Evolutionary conservation across 768 basidiomycete species (phyloP).

Genomic region (Calocybe gangraenosa): DNA sequence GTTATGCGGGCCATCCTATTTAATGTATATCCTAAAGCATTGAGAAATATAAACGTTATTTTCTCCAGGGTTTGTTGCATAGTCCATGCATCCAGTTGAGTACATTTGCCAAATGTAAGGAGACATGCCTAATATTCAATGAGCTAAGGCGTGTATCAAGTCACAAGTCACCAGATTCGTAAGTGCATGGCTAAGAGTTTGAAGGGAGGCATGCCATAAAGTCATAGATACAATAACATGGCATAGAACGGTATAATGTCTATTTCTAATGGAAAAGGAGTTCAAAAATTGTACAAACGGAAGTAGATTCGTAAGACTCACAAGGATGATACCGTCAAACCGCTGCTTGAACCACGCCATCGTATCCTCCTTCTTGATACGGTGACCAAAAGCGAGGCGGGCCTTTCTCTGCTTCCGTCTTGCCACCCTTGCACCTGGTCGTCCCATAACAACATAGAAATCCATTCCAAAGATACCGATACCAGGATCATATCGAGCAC

Average conservation of each 20-base stretch:
- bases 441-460: constrained; percentile 97
- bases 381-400: constrained; percentile 82
- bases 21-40: too few relatives aligned
- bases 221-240: constrained; percentile 19
- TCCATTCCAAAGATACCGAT: constrained; percentile 99
- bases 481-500: constrained; percentile 95
- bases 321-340: constrained; percentile 96
- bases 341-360: constrained; percentile 99
- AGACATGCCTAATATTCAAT: too few relatives aligned
- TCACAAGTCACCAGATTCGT: too few relatives aligned
- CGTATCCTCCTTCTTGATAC: constrained; percentile 93
- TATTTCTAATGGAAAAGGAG: constrained; percentile 17
- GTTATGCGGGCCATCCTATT: too few relatives aligned
- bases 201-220: constrained; percentile 18
- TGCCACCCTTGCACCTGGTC: constrained; percentile 89
- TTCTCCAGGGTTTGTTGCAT: too few relatives aligned
- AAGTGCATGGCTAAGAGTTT: constrained; percentile 7
- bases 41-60: too few relatives aligned
- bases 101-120: too few relatives aligned
- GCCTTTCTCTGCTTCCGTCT: constrained; percentile 87
- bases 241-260: constrained; percentile 3
- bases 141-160: too few relatives aligned
- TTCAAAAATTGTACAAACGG: neutral
- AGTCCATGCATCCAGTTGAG: too few relatives aligned
- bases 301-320: constrained; percentile 32